phyloP scores from a whole-genome alignment of 768 basidiomycete species.

The Melanogaster broomeanus region DNA sequence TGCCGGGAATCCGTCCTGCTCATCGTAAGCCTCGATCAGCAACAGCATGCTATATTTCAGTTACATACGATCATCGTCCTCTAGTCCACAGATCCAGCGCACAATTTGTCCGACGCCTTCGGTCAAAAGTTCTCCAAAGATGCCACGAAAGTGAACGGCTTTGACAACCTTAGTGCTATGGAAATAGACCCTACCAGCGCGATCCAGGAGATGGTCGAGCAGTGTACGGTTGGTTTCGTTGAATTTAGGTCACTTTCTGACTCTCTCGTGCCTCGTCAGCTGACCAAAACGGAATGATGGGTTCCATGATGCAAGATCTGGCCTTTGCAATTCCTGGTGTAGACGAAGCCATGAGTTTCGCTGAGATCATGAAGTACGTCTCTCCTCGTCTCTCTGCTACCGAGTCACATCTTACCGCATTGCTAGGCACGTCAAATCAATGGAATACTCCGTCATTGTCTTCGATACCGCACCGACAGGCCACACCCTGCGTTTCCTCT shows the following conservation, averaged over 20 bases:
- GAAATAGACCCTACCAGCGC: conserved; percentile 98
- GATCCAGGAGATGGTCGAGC: conserved; percentile 99
- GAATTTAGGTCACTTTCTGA: not conserved
- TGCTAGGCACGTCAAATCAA: conserved; percentile 96
- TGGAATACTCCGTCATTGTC: conserved; percentile 99
- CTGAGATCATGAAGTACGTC: conserved; percentile 98
- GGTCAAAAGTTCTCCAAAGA: conserved; percentile 99
- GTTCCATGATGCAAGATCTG: conserved; percentile 99
- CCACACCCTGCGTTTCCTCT: conserved; percentile 96
- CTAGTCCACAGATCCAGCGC: conserved; percentile 98
- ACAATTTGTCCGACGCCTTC: conserved; percentile 98
- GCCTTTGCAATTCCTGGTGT: conserved; percentile 99
- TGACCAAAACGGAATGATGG: conserved; percentile 93
- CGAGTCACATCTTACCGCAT: not conserved
- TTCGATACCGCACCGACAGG: conserved; percentile 99
- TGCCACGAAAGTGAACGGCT: conserved; percentile 97
- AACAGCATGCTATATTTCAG: not conserved
- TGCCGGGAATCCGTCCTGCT: conserved; percentile 94
- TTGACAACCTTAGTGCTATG: conserved; percentile 96
- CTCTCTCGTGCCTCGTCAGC: conserved; percentile 43
- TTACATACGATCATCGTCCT: not conserved
- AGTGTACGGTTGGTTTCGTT: conserved; percentile 56
- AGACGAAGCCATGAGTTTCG: conserved; percentile 99
- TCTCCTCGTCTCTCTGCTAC: not conserved
- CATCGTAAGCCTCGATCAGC: conserved; percentile 61